These are phyloP conservation scores for Blastobotrys parvus DNA, from an alignment of 805 yeast genomes.

Conservation along the genomic window DNA sequence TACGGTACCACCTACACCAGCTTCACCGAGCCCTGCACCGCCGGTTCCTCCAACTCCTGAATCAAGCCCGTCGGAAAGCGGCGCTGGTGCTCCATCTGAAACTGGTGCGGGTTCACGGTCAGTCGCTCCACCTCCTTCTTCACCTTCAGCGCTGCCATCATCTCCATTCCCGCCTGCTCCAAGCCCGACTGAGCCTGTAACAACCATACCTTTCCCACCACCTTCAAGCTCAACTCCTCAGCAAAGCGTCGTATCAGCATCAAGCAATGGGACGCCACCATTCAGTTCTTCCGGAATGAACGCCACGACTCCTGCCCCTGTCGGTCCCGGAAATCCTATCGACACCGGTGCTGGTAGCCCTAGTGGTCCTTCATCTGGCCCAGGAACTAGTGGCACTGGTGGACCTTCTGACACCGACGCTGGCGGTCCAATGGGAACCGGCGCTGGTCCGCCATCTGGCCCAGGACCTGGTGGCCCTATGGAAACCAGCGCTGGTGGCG, in stretches of 20 bases:
- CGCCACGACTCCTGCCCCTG: neutral
- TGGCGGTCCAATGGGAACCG: slow-evolving; percentile 1
- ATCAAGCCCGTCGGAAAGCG: neutral
- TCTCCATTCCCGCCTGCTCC: slow-evolving; percentile 1
- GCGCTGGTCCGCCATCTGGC: slow-evolving; percentile 6
- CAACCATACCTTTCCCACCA: neutral
- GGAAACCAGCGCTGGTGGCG: slow-evolving; percentile 3
- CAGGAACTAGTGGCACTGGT: neutral
- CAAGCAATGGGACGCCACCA: slow-evolving; percentile 5
- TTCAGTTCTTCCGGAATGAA: neutral
- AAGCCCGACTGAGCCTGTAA: slow-evolving; percentile 8
- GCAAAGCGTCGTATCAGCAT: too few species aligned
- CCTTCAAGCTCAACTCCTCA: slow-evolving; percentile 3
- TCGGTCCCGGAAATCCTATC: neutral
- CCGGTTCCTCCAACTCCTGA: slow-evolving; percentile 4
- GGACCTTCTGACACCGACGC: slow-evolving; percentile 1
- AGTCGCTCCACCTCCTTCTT: slow-evolving; percentile 2
- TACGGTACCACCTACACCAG: neutral
- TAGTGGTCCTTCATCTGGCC: too few species aligned
- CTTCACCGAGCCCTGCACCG: neutral
- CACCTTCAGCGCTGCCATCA: neutral
- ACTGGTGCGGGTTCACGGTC: slow-evolving; percentile 3
- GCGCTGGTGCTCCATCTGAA: slow-evolving; percentile 1
- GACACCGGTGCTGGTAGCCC: neutral
- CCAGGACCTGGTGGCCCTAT: slow-evolving; percentile 8